These are phyloP conservation scores for Phlebopus sp. DNA, from an alignment of 1,284 basidiomycete species.

Conservation along the genomic window DNA sequence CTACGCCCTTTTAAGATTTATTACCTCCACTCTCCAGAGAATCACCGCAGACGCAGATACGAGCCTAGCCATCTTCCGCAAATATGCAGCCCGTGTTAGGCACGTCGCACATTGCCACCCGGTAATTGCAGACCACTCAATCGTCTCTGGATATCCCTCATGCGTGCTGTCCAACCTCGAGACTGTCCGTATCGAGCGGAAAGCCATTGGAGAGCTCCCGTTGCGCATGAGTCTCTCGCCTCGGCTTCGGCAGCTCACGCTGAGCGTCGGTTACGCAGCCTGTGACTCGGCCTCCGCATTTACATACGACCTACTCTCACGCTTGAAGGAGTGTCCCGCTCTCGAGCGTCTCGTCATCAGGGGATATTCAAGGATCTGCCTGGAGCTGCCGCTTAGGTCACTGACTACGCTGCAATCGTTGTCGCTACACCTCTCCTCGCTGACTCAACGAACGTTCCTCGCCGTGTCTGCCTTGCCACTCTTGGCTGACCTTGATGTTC, in stretches of 20 bases:
- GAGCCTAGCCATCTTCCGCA: constrained; percentile 33
- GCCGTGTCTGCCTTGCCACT: constrained; percentile 41
- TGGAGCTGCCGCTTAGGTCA: constrained; percentile 37
- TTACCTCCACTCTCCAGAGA: constrained; percentile 11
- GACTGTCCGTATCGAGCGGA: constrained; percentile 38
- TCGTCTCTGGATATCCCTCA: constrained; percentile 23
- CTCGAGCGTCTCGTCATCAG: constrained; percentile 45
- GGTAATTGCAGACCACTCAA: constrained; percentile 25
- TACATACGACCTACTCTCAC: constrained; percentile 30
- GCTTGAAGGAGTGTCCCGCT: constrained; percentile 25
- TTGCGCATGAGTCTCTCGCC: constrained; percentile 35
- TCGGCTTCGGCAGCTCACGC: constrained; percentile 36
- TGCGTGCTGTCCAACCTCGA: constrained; percentile 36
- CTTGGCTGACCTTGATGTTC: constrained; percentile 47
- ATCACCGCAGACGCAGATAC: constrained; percentile 11
- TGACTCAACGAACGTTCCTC: constrained; percentile 41
- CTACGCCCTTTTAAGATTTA: neutral
- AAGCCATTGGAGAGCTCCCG: constrained; percentile 32
- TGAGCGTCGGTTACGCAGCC: constrained; percentile 40
- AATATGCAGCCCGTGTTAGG: constrained; percentile 48
- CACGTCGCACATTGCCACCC: constrained; percentile 39
- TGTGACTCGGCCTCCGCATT: constrained; percentile 5
- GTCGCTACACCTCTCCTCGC: constrained; percentile 44
- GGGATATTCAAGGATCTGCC: constrained; percentile 39
- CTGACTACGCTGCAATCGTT: constrained; percentile 41